Percentiles rank a stretch among this genome's conserved stretches.
These are phyloP conservation scores for Coleophoma cylindrospora DNA, from an alignment of 2,329 filamentous ascomycete genomes.

Conservation along the genomic window DNA sequence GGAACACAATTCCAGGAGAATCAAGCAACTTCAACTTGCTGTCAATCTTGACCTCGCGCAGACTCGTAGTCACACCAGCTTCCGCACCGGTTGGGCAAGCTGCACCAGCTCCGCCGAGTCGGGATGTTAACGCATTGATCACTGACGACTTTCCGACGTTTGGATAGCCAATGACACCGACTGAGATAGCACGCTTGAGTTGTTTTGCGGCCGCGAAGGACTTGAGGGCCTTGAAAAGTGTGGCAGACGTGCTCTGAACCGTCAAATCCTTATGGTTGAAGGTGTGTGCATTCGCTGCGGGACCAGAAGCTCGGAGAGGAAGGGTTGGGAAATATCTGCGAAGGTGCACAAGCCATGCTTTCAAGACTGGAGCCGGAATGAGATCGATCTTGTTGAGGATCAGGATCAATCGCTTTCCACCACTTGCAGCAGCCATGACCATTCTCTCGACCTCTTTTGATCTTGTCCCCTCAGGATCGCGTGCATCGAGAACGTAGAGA, in stretches of 20 bases:
- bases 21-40: constrained; percentile 91
- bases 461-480: constrained; percentile 85
- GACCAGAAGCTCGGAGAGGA: constrained; percentile 77
- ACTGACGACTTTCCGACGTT: constrained; percentile 96
- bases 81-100: constrained; percentile 88
- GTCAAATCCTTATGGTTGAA: constrained; percentile 92
- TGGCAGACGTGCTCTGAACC: constrained; percentile 77
- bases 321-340: constrained; percentile 88
- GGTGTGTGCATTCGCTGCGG: constrained; percentile 79
- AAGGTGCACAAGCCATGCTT: constrained; percentile 78
- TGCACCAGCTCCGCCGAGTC: constrained; percentile 63
- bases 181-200: constrained; percentile 82
- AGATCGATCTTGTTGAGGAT: constrained; percentile 96
- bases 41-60: constrained; percentile 89
- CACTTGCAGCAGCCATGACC: constrained; percentile 81
- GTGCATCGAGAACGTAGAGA: constrained; percentile 87
- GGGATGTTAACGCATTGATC: constrained; percentile 84
- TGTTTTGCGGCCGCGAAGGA: constrained; percentile 78
- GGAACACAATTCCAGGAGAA: constrained; percentile 93
- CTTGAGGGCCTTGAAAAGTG: constrained; percentile 86
- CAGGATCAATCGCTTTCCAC: constrained; percentile 83
- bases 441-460: constrained; percentile 87
- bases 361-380: constrained; percentile 75
- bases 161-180: constrained; percentile 91
- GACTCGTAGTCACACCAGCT: constrained; percentile 83